These are phyloP conservation scores for Vitis rupestris DNA, from an alignment of 164 flowering plant genomes.

Conservation along the genomic window DNA sequence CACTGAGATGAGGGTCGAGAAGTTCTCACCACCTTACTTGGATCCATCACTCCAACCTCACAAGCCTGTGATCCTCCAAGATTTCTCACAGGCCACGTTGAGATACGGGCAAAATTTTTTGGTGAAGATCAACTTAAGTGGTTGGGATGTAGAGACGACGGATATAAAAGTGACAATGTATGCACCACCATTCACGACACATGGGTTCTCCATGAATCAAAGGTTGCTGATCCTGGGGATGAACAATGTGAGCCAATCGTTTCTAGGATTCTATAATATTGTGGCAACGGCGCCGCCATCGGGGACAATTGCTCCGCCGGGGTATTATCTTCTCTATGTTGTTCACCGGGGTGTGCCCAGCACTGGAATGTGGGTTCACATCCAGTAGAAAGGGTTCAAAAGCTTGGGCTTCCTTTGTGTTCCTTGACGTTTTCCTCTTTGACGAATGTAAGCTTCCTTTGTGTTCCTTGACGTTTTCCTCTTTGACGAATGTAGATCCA, in stretches of 20 bases:
- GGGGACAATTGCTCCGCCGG: constrained; percentile 59
- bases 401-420: not conserved
- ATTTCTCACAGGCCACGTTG: not conserved
- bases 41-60: constrained; percentile 26
- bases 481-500: too few relatives aligned
- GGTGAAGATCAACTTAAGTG: constrained; percentile 15
- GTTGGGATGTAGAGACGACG: not conserved
- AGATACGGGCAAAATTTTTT: constrained; percentile 30
- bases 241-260: not conserved
- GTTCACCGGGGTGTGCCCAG: constrained; percentile 59
- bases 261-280: not conserved
- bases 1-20: constrained; percentile 75
- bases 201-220: constrained; percentile 72
- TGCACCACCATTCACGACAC: constrained; percentile 78
- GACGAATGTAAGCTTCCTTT: not conserved
- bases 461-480: too few relatives aligned
- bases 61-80: constrained; percentile 30
- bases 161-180: constrained; percentile 57
- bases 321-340: constrained; percentile 61
- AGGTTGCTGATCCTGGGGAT: constrained; percentile 45
- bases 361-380: constrained; percentile 50
- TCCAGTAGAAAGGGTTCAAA: constrained; percentile 14
- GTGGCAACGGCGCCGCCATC: constrained; percentile 43
- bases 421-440: too few relatives aligned
- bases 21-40: constrained; percentile 76